phyloP scores from a whole-genome alignment of 2,329 filamentous ascomycete genomes.

The Stagonosporopsis rhizophila region DNA sequence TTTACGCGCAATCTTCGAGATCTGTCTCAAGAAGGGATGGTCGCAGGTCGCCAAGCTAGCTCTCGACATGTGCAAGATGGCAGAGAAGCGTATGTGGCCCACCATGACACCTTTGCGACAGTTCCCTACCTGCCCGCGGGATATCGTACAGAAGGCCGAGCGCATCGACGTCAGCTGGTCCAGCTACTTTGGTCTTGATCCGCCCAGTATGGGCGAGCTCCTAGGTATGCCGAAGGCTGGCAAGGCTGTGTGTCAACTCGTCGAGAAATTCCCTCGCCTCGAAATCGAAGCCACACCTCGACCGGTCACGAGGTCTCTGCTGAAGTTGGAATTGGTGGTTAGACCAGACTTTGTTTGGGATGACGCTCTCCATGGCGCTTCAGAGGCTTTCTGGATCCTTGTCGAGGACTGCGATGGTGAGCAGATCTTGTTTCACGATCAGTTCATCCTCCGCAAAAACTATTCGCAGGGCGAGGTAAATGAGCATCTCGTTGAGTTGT shows the following conservation, averaged over 20 bases:
- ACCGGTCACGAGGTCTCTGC: conserved; percentile 91
- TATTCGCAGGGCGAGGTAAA: conserved; percentile 86
- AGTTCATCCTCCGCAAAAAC: conserved; percentile 88
- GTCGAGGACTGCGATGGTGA: conserved; percentile 98
- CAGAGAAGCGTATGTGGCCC: conserved; percentile 99
- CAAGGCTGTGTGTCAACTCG: conserved; percentile 80
- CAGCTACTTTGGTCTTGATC: conserved; percentile 95
- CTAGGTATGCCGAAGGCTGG: conserved; percentile 90
- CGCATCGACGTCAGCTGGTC: conserved; percentile 92
- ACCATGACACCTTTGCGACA: conserved; percentile 97
- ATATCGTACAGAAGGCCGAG: conserved; percentile 91
- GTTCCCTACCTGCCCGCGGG: conserved; percentile 77
- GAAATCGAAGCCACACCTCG: conserved; percentile 94
- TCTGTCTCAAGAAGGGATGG: conserved; percentile 97
- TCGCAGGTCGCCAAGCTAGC: conserved; percentile 90
- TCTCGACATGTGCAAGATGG: conserved; percentile 97
- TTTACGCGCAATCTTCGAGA: conserved; percentile 93
- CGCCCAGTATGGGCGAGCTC: conserved; percentile 93
- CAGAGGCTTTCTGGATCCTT: conserved; percentile 95
- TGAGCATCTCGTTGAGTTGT: conserved; percentile 95
- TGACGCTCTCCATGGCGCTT: conserved; percentile 81
- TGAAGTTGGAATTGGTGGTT: conserved; percentile 87
- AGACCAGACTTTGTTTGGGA: conserved; percentile 98
- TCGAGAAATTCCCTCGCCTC: conserved; percentile 90
- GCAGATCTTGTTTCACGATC: conserved; percentile 92